These are phyloP conservation scores for Pyrus communis DNA, from an alignment of 306 rosid species.

Conservation along the genomic window DNA sequence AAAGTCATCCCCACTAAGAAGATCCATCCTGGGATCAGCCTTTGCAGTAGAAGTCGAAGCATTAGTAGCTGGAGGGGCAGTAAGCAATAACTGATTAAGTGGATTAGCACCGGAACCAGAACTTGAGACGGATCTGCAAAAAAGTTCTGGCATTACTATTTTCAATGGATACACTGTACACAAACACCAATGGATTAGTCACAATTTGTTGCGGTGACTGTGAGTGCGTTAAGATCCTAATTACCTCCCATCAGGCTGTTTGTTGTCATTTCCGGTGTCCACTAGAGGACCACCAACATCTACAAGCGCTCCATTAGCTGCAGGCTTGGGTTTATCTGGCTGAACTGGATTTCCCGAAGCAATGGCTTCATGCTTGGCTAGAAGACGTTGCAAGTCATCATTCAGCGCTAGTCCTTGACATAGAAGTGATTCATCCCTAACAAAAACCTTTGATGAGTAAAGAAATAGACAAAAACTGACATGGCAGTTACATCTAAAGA, in stretches of 20 bases:
- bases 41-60: slow-evolving; percentile 35
- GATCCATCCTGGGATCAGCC: slow-evolving; percentile 67
- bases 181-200: neutral
- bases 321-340: slow-evolving; percentile 47
- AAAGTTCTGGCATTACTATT: neutral
- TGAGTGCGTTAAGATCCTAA: neutral
- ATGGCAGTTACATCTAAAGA: neutral
- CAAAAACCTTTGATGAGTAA: slow-evolving; percentile 1
- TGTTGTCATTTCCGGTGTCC: slow-evolving; percentile 64
- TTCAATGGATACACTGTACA: neutral
- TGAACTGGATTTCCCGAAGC: slow-evolving; percentile 60
- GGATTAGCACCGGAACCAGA: slow-evolving; percentile 57
- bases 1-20: slow-evolving; percentile 92
- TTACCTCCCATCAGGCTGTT: slow-evolving; percentile 55
- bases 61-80: slow-evolving; percentile 61
- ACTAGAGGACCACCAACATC: slow-evolving; percentile 66
- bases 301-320: slow-evolving; percentile 41
- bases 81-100: slow-evolving; percentile 66
- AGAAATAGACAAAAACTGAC: neutral
- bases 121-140: slow-evolving; percentile 56
- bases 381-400: slow-evolving; percentile 92
- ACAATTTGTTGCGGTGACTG: neutral
- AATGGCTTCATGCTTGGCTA: slow-evolving; percentile 86
- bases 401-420: slow-evolving; percentile 89
- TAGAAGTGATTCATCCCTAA: slow-evolving; percentile 88